Evolutionary conservation across 306 rosid genomes (phyloP), one percentile per base, ranked within the genome.

Genomic region (Begonia fuchsioides): DNA sequence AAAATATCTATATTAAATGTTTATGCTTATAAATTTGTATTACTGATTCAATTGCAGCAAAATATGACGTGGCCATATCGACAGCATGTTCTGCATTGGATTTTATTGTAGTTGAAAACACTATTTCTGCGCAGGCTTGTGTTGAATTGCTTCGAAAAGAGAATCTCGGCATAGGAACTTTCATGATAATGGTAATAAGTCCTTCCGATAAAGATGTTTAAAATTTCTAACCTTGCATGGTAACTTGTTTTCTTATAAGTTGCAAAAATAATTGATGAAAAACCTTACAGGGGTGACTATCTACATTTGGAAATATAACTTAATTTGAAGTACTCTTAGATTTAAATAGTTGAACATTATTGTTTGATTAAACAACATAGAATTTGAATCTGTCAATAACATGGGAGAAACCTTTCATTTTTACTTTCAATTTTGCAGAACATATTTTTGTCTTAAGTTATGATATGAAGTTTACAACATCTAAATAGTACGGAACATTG

Each of bases 31-130:
- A 26, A 26, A 26, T 26, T 26, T 26, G 7, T 26, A 26, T 26
- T 1, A 26, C 35, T 5, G 35, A 26, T 26, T 4, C 7, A 2
- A 26, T 60, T 75, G 84, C 95, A 90, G 98, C 85, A 47, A 81
- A 90, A 59, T 85, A 79, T 51, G 95, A 90, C 15, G 72, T 85
- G 59, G 98, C 98, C 7, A 69, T 90, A 75, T 90, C 98, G 50
- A 90, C 95, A 10, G 92, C 98, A 51, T 90, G 98, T 45, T 12
- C 73, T 52, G 98, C 87, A 55, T 87, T 90, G 59, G 95, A 90
- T 72, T 85, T 79, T 58, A 81, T 90, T 57, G 95, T 90, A n/a
- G 98, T 90, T 67, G 94, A 90, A 76, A 90, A 95, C 45, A 71
- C 95, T 40, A 59, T 32, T 71, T 87, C 95, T 43, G 98, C 98